Base-by-base conservation (phyloP, 768 basidiomycete genomes). In the Goffeauzyma gilvescens region DNA sequence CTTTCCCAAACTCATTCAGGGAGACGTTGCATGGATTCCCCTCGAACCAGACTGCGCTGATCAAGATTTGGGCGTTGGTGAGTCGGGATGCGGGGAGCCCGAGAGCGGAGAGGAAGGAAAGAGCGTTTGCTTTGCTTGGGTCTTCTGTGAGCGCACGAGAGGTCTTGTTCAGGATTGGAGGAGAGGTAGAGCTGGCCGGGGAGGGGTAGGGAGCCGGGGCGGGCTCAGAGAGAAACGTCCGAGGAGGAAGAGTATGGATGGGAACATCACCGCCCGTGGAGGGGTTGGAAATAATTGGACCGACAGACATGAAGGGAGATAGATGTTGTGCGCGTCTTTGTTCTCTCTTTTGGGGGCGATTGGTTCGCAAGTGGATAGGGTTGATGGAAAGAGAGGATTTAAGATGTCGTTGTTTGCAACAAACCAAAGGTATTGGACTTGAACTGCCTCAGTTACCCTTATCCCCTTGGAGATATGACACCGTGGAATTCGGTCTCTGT, bases 21-120 rank as follows among this genome's bases (percentile, higher is more conserved):
- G 86, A 82, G 34, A 69, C 70, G 56, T 87, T 87, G 60, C 84
- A 87, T 3, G 83, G 82, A 59, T 85, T 86, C 28, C 82, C 82
- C 71, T 86, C 83, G 81, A 82, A 87, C 83, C 83, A 87, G 40
- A 85, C 71, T 3, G 81, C 77, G 23, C 80, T 80, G 55, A 87
- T 83, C 34, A 84, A 84, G 55, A 87, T 78, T 71, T 86, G 83
- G 41, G 84, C 75, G 60, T 82, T 85, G 43, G 77, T 60, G 75
- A 86, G 81, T 51, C 86, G 13, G 13, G 13, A 12, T 8, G 33
- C 20, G 33, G 33, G 13, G 13, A 35, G 17, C 7, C 33, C 33
- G 33, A 35, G 33, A 18, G 33, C 33, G 20, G 13, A 18, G 33
- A 35, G 20, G 33, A 35, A 35, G 33, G 33, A 12, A 14, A 14